Evolutionary conservation across 345 rosid genomes (phyloP), one percentile per base, ranked within the genome.

Genomic region (Crucihimalaya himalaica): DNA sequence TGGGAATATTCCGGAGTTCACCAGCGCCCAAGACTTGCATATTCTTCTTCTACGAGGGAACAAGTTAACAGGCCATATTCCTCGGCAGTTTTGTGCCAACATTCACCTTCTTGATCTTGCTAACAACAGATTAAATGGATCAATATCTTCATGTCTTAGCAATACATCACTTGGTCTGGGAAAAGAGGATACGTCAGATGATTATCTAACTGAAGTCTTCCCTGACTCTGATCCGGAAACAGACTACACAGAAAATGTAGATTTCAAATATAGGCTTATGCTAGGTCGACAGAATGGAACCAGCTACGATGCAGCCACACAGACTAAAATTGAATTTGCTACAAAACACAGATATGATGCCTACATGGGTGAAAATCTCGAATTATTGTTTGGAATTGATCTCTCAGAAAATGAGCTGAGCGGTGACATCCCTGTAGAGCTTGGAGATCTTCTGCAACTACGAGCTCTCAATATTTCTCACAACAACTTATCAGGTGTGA

Each of bases 401-500:
- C 65, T 84, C 15, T 81, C 86, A 2, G 29, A 42, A 5, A 86
- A 86, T 10, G 71, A 72, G 4, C 35, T 83, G 0, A 45, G 40
- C 0, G 84, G 85, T 11, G 21, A 65, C 5, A 82, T 86, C 58
- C 84, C 87, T 8, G 0, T 0, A 3, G 70, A 75, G 13, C 0
- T 86, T 0, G 86, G 85, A 13, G 6, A 35, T 31, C 59, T 83
- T 8, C 1, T 18, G 3, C 2, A 0, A 9, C 62, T 80, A n/a
- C 9, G 5, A 2, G 43, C 63, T 2, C 37, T 80, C 5, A 83
- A 81, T 51, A 23, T 83, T 0, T 84, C 87, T 8, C 71, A 65
- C 65, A 86, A 86, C 5, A 20, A 40, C 0, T 58, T 83, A 9
- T 29, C 20, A 0, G 83, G 87, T 1, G 1, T 10, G 2, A 79